These are phyloP conservation scores for Rhodotorula paludigena DNA, from an alignment of 768 basidiomycete genomes.

Conservation along the genomic window DNA sequence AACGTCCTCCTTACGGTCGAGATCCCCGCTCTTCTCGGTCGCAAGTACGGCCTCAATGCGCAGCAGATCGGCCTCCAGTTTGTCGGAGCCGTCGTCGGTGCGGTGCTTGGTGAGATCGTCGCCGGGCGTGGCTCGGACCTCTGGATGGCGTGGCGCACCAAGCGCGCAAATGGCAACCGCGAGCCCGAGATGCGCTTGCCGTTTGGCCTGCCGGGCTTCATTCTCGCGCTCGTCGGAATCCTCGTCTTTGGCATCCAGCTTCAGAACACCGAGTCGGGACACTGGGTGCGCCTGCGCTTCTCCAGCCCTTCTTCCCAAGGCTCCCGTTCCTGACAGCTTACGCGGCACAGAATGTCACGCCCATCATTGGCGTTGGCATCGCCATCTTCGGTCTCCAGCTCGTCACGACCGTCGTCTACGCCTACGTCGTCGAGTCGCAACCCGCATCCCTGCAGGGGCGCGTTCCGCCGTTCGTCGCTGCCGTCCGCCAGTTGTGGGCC, in stretches of 20 bases:
- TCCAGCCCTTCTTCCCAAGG: too few species aligned
- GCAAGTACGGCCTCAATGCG: constrained; percentile 34
- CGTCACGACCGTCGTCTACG: constrained; percentile 27
- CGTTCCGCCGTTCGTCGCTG: constrained; percentile 25
- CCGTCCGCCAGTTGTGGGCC: constrained; percentile 25
- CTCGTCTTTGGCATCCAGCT: constrained; percentile 30
- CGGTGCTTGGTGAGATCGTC: constrained; percentile 39
- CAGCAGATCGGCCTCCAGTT: constrained; percentile 42
- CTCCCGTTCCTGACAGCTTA: rapidly evolving
- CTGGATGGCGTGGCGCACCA: constrained; percentile 35
- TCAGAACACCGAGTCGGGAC: constrained; percentile 5
- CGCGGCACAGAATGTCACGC: constrained; percentile 18
- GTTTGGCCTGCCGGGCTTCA: constrained; percentile 35
- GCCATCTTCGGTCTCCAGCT: constrained; percentile 30
- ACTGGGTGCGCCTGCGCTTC: constrained; percentile 5
- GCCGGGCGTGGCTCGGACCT: constrained; percentile 40
- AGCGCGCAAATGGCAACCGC: constrained; percentile 31
- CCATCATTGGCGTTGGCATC: constrained; percentile 32
- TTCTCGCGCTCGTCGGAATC: constrained; percentile 33
- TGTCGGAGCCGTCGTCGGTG: constrained; percentile 38
- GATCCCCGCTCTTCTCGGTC: constrained; percentile 35
- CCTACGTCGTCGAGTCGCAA: constrained; percentile 22
- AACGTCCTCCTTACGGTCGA: constrained; percentile 35
- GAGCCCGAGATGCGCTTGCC: constrained; percentile 39
- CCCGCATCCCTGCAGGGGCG: neutral